phyloP scores from a whole-genome alignment of 805 yeast genomes.

The Nakazawaea populi region DNA sequence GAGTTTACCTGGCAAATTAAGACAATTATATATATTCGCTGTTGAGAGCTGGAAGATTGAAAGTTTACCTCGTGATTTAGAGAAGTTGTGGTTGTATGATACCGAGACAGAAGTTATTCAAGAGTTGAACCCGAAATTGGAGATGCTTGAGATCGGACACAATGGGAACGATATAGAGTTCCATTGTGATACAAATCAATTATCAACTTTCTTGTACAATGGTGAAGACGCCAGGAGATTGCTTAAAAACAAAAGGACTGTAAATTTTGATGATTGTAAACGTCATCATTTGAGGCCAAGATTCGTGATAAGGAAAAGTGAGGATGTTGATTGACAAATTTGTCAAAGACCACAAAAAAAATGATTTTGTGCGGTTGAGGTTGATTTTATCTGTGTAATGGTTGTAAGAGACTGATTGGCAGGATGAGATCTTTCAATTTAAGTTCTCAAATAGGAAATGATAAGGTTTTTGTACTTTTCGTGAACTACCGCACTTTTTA shows the following conservation, averaged over 20 bases:
- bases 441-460: not conserved
- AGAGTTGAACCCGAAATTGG: not conserved
- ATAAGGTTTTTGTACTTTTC: not conserved
- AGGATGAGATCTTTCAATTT: too few relatives aligned
- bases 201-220: too few relatives aligned
- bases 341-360: too few relatives aligned
- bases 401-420: too few relatives aligned
- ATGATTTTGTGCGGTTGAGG: too few relatives aligned
- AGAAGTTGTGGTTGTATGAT: not conserved
- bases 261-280: too few relatives aligned
- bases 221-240: too few relatives aligned
- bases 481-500: not conserved
- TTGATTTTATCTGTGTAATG: too few relatives aligned
- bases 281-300: too few relatives aligned
- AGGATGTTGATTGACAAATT: too few relatives aligned
- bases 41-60: not conserved
- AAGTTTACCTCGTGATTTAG: not conserved
- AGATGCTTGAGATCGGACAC: not conserved
- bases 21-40: not conserved
- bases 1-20: not conserved
- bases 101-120: not conserved
- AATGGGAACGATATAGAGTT: not conserved
- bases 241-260: too few relatives aligned
- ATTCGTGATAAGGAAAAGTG: too few relatives aligned
- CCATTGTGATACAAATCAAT: not conserved